A percentile compares a stretch with the other conserved stretches of the same genome.
phyloP scores from a whole-genome alignment of 345 rosid species.

The Linum usitatissimum region DNA sequence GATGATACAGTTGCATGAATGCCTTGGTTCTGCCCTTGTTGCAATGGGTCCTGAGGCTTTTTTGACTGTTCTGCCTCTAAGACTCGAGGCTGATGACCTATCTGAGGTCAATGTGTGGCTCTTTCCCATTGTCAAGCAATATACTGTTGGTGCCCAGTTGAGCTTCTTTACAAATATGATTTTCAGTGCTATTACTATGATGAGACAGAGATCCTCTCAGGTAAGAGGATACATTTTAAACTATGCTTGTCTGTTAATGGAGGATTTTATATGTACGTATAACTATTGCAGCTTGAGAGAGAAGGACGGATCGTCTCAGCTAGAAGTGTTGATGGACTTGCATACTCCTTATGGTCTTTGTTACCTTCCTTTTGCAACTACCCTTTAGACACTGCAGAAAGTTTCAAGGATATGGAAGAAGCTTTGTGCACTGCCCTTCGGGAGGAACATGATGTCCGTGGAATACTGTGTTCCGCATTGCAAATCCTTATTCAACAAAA shows the following conservation, averaged over 20 bases:
- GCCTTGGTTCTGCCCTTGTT: conserved; percentile 85
- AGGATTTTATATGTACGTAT: conserved; percentile 14
- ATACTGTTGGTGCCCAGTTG: conserved; percentile 69
- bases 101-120: conserved; percentile 88
- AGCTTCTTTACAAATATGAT: conserved; percentile 57
- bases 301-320: conserved; percentile 57
- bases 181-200: conserved; percentile 37
- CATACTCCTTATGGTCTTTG: conserved; percentile 79
- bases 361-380: conserved; percentile 89
- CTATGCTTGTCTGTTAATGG: conserved; percentile 2
- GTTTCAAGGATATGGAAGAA: conserved; percentile 48
- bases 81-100: conserved; percentile 62
- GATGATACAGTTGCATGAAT: conserved; percentile 63
- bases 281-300: conserved; percentile 52
- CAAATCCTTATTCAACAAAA: conserved; percentile 67
- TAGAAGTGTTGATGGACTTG: conserved; percentile 56
- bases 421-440: conserved; percentile 41
- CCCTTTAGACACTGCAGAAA: conserved; percentile 65
- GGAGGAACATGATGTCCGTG: conserved; percentile 53
- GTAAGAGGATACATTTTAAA: conserved; percentile 17
- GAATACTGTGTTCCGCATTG: conserved; percentile 64
- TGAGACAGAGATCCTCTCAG: conserved; percentile 55
- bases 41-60: conserved; percentile 93
- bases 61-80: conserved; percentile 57
- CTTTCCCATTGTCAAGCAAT: conserved; percentile 86